A percentile compares a stretch with the other conserved stretches of the same genome.
phyloP scores from a whole-genome alignment of 2,329 filamentous ascomycete species.

The Hortaea werneckii region DNA sequence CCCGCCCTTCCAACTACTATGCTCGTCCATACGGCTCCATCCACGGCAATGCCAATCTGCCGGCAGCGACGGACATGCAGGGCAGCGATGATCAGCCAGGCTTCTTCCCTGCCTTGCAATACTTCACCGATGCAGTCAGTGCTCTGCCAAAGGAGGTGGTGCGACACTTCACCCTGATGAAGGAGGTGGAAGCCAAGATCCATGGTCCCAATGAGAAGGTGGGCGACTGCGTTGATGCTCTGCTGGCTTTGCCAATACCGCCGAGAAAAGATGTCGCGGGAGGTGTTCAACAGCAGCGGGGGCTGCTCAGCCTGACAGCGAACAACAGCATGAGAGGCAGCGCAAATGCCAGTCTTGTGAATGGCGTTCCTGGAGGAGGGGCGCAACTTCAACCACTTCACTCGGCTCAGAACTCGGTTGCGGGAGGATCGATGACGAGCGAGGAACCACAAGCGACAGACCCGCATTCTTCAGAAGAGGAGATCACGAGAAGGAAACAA shows the following conservation, averaged over 20 bases:
- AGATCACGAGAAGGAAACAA: slow-evolving; percentile 33
- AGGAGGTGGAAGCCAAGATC: slow-evolving; percentile 96
- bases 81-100: slow-evolving; percentile 27
- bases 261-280: slow-evolving; percentile 12
- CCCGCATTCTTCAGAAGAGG: slow-evolving; percentile 31
- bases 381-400: slow-evolving; percentile 4
- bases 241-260: slow-evolving; percentile 39
- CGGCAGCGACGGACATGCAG: slow-evolving; percentile 14
- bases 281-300: slow-evolving; percentile 11
- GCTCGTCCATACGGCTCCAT: slow-evolving; percentile 36
- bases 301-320: slow-evolving; percentile 26
- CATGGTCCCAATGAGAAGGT: slow-evolving; percentile 78
- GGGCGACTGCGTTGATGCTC: slow-evolving; percentile 49
- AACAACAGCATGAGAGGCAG: slow-evolving; percentile 31
- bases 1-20: slow-evolving; percentile 42
- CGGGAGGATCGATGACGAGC: slow-evolving; percentile 17
- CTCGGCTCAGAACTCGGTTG: slow-evolving; percentile 14
- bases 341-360: slow-evolving; percentile 28
- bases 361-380: slow-evolving; percentile 19
- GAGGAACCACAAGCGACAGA: slow-evolving; percentile 12
- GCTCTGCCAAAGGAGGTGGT: slow-evolving; percentile 91
- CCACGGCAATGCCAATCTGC: slow-evolving; percentile 12
- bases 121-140: slow-evolving; percentile 84
- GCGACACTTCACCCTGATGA: slow-evolving; percentile 87
- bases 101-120: slow-evolving; percentile 57